Percentiles rank a stretch among this genome's conserved stretches.
Conservation (phyloP, 73 alveolate species). For the Urostyla sp. region DNA sequence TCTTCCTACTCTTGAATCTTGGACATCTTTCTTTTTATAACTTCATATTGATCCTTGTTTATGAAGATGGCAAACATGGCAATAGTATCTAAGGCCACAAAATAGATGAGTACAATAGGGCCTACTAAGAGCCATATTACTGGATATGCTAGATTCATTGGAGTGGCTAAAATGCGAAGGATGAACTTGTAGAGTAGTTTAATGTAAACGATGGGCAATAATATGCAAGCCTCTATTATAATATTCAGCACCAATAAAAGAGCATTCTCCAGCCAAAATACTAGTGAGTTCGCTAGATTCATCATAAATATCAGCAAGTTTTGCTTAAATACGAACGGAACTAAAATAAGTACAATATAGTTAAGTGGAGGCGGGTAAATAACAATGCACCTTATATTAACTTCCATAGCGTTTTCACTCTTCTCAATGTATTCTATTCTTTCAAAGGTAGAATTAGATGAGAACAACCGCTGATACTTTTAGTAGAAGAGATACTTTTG, state of each 20-base stretch:
- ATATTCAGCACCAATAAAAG: background rate
- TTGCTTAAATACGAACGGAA: background rate
- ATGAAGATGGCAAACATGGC: conserved; percentile 6
- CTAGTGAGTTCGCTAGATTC: background rate
- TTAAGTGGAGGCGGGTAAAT: conserved; percentile 25
- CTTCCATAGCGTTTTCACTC: conserved; percentile 22
- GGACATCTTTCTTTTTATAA: background rate
- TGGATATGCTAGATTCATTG: background rate
- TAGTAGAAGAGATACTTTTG: background rate
- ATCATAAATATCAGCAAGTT: background rate
- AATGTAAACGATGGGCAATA: conserved; percentile 4
- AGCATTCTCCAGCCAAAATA: conserved; percentile 27
- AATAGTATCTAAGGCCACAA: background rate
- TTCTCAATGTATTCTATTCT: background rate
- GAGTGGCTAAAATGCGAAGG: background rate
- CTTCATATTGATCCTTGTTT: background rate
- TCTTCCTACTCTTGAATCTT: background rate
- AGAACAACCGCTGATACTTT: conserved; percentile 7
- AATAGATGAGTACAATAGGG: background rate
- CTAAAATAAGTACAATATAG: background rate
- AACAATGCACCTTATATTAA: too few species aligned
- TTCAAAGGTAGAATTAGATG: background rate
- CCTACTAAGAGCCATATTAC: conserved; percentile 18
- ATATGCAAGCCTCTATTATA: background rate
- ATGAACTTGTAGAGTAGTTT: background rate